phyloP scores from a whole-genome alignment of 1,284 basidiomycete genomes.

The Malassezia sympodialis region DNA sequence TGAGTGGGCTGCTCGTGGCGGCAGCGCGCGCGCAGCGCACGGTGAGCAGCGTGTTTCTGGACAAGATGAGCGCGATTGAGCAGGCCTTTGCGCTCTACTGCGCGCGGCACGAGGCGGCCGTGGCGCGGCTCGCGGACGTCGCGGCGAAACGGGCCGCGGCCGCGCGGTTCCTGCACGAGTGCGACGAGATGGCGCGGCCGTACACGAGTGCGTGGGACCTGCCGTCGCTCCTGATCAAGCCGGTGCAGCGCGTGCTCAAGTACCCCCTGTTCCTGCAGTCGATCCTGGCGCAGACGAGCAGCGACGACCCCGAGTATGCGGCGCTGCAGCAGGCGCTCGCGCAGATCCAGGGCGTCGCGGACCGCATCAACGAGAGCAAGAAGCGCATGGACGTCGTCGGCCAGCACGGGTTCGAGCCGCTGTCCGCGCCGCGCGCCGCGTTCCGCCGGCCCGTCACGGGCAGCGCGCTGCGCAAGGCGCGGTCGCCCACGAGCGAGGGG shows the following conservation, averaged over 20 bases:
- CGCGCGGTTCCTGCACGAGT: conserved; percentile 44
- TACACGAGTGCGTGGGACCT: conserved; percentile 76
- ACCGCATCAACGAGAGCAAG: conserved; percentile 75
- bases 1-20: conserved; percentile 51
- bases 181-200: conserved; percentile 41
- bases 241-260: conserved; percentile 54
- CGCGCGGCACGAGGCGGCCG: conserved; percentile 67
- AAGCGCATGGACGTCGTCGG: conserved; percentile 64
- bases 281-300: conserved; percentile 59
- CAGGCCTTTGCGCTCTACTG: conserved; percentile 75
- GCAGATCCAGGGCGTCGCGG: conserved; percentile 66
- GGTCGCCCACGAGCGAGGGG: conserved; percentile 27
- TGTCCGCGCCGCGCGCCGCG: not conserved
- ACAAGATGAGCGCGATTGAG: conserved; percentile 66
- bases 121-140: conserved; percentile 53
- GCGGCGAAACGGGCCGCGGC: conserved; percentile 29
- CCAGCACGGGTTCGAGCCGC: conserved; percentile 18
- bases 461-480: conserved; percentile 25
- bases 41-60: conserved; percentile 68
- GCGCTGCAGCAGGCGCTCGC: conserved; percentile 59
- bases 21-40: conserved; percentile 52
- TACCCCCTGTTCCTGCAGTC: conserved; percentile 75
- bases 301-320: conserved; percentile 64
- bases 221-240: conserved; percentile 69
- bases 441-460: conserved; percentile 25